Percentiles rank a stretch among this genome's conserved stretches.
These are phyloP conservation scores for Lentinus polychrous DNA, from an alignment of 1,284 basidiomycete genomes.

Conservation along the genomic window DNA sequence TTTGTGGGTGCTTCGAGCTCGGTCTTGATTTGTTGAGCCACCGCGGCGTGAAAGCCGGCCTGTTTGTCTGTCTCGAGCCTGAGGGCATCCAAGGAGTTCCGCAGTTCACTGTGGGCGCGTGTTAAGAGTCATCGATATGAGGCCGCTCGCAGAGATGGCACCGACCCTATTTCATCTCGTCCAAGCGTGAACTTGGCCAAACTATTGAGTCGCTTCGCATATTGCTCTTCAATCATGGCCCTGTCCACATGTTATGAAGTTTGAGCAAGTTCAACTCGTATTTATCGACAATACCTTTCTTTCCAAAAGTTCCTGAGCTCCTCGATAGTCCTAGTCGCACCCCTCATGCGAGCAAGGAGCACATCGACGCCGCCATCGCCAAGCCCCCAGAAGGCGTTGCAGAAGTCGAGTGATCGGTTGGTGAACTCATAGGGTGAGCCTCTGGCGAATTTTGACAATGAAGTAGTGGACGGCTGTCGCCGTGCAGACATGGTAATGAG, in stretches of 20 bases:
- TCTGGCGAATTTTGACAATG: slow-evolving; percentile 59
- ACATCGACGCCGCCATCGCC: slow-evolving; percentile 88
- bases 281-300: slow-evolving; percentile 54
- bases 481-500: slow-evolving; percentile 34
- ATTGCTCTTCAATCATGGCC: slow-evolving; percentile 89
- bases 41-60: slow-evolving; percentile 58
- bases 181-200: slow-evolving; percentile 77
- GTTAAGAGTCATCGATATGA: slow-evolving; percentile 1
- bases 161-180: slow-evolving; percentile 87
- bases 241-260: slow-evolving; percentile 29
- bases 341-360: slow-evolving; percentile 82
- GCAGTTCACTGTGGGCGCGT: slow-evolving; percentile 55
- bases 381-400: slow-evolving; percentile 94
- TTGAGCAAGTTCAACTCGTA: not conserved
- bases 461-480: slow-evolving; percentile 70
- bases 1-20: slow-evolving; percentile 70
- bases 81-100: slow-evolving; percentile 72
- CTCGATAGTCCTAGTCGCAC: slow-evolving; percentile 81
- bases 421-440: slow-evolving; percentile 43
- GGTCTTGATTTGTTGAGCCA: slow-evolving; percentile 70
- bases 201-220: slow-evolving; percentile 82
- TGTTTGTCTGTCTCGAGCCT: slow-evolving; percentile 83
- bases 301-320: slow-evolving; percentile 86
- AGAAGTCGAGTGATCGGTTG: slow-evolving; percentile 72
- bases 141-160: slow-evolving; percentile 17